Percentiles rank a stretch among this genome's conserved stretches.
phyloP scores from a whole-genome alignment of 2,329 filamentous ascomycete species.

The Beauveria sp. region DNA sequence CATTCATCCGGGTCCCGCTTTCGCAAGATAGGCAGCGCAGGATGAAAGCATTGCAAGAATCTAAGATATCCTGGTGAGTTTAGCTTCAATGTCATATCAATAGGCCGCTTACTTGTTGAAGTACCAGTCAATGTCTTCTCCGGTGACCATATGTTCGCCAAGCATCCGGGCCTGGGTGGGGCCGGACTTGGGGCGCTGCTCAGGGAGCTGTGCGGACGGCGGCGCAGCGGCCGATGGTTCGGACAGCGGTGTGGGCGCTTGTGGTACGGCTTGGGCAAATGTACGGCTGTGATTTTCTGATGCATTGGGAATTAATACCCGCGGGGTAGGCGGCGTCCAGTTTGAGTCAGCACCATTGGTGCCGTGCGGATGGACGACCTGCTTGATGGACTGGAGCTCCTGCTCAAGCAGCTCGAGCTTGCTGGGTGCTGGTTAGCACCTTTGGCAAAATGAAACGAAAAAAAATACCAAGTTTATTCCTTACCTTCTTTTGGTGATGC shows the following conservation, averaged over 20 bases:
- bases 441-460: not conserved
- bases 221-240: slow-evolving; percentile 20
- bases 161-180: slow-evolving; percentile 36
- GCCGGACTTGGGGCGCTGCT: slow-evolving; percentile 18
- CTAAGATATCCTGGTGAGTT: slow-evolving; percentile 21
- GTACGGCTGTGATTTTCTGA: slow-evolving; percentile 9
- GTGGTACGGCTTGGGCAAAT: slow-evolving; percentile 4
- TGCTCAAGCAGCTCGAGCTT: slow-evolving; percentile 49
- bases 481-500: slow-evolving; percentile 37
- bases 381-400: slow-evolving; percentile 47
- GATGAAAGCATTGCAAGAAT: slow-evolving; percentile 45
- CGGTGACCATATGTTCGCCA: slow-evolving; percentile 39
- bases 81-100: not conserved
- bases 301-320: slow-evolving; percentile 19
- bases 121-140: slow-evolving; percentile 48
- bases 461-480: not conserved
- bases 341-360: slow-evolving; percentile 14
- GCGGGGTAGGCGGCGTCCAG: slow-evolving; percentile 24
- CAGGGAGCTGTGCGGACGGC: slow-evolving; percentile 13
- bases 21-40: slow-evolving; percentile 44
- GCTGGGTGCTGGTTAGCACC: slow-evolving; percentile 22
- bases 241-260: slow-evolving; percentile 20
- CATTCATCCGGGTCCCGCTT: slow-evolving; percentile 42
- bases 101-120: slow-evolving; percentile 38
- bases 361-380: slow-evolving; percentile 33